Percentiles rank a stretch among this genome's conserved stretches.
These are phyloP conservation scores for Chaetomium sp. DNA, from an alignment of 2,329 filamentous ascomycete species.

Conservation along the genomic window DNA sequence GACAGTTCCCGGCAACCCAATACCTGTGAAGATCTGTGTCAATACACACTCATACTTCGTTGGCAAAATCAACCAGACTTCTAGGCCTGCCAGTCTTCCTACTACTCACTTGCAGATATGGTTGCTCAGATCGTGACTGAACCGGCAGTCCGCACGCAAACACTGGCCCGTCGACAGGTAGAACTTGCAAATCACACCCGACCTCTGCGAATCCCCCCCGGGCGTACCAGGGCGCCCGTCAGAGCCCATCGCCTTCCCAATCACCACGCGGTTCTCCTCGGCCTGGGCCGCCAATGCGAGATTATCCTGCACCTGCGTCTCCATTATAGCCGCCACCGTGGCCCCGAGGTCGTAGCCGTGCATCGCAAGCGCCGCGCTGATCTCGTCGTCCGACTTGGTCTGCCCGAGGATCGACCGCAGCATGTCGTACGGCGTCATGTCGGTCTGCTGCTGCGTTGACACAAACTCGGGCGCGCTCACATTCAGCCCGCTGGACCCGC, in stretches of 20 bases:
- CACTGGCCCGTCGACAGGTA: constrained; percentile 95
- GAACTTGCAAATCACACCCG: constrained; percentile 92
- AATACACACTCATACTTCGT: too few relatives aligned
- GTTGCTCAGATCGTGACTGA: constrained; percentile 91
- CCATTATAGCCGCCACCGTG: constrained; percentile 84
- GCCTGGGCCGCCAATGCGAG: constrained; percentile 34
- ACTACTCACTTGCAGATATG: constrained; percentile 91
- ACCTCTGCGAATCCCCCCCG: constrained; percentile 62
- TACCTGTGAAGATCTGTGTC: constrained; percentile 50
- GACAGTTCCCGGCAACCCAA: constrained; percentile 91
- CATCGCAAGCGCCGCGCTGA: constrained; percentile 79
- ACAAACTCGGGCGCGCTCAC: constrained; percentile 75
- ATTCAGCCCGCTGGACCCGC: constrained; percentile 65
- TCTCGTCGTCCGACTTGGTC: constrained; percentile 84
- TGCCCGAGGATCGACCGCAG: constrained; percentile 89
- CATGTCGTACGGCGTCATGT: constrained; percentile 99
- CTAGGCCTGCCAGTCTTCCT: neutral
- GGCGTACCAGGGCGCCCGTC: constrained; percentile 72
- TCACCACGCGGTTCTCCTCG: constrained; percentile 42
- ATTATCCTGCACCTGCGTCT: constrained; percentile 65
- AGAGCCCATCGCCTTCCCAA: constrained; percentile 83
- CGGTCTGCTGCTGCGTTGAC: constrained; percentile 61
- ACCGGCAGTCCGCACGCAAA: constrained; percentile 89
- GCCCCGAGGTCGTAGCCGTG: constrained; percentile 92
- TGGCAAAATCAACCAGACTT: too few relatives aligned